These are phyloP conservation scores for Pinguiococcus pyrenoidosus DNA, from an alignment of 108 stramenopile species.

Conservation along the genomic window DNA sequence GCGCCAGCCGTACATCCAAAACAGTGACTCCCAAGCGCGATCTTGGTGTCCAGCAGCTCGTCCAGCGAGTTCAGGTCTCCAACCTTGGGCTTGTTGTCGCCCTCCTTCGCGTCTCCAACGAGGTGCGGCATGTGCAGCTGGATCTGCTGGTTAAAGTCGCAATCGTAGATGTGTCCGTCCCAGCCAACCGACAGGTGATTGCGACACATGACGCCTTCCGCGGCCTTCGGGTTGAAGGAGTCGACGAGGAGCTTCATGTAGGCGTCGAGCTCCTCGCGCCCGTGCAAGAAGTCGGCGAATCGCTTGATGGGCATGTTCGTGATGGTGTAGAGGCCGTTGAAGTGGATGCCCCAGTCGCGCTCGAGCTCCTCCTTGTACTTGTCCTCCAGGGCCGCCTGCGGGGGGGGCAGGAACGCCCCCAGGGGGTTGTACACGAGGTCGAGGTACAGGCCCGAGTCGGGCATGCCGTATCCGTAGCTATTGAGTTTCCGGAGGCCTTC, in stretches of 20 bases:
- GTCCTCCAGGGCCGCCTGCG: conserved; percentile 44
- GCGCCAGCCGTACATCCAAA: conserved; percentile 95
- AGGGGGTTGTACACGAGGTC: conserved; percentile 93
- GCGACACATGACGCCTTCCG: conserved; percentile 61
- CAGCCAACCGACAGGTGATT: conserved; percentile 45
- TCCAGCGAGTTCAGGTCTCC: conserved; percentile 65
- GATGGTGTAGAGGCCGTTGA: conserved; percentile 76
- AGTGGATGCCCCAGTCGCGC: conserved; percentile 76
- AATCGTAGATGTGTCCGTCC: conserved; percentile 59
- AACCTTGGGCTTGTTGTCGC: conserved; percentile 14
- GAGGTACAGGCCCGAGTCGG: conserved; percentile 46
- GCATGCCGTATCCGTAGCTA: conserved; percentile 62
- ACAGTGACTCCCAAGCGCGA: conserved; percentile 84
- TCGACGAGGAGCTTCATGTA: conserved; percentile 92
- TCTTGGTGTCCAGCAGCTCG: conserved; percentile 49
- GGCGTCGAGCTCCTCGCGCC: conserved; percentile 67
- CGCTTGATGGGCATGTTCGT: conserved; percentile 98
- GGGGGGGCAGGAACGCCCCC: conserved; percentile 82
- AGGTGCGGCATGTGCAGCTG: conserved; percentile 54
- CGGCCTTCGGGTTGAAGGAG: conserved; percentile 73
- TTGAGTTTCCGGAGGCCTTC: conserved; percentile 72
- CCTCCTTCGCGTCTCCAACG: background rate
- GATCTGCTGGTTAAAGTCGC: conserved; percentile 95
- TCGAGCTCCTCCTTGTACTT: conserved; percentile 67
- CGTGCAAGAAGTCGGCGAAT: conserved; percentile 80